These are phyloP conservation scores for Umbelopsis sp. DNA, from an alignment of 192 early-diverging fungal genomes.

Conservation along the genomic window DNA sequence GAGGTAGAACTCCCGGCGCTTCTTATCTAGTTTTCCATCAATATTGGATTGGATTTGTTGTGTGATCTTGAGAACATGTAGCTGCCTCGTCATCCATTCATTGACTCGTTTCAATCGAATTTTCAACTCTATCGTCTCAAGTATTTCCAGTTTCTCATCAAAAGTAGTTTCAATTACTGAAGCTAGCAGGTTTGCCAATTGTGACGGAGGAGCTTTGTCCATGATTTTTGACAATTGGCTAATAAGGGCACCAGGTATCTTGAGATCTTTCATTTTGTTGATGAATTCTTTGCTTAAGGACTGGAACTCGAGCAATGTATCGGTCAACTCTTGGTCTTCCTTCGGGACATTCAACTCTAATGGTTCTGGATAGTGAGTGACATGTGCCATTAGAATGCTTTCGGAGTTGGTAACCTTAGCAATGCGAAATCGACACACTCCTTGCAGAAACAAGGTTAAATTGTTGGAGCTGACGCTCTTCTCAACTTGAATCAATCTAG, in stretches of 20 bases:
- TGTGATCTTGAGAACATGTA: conserved; percentile 77
- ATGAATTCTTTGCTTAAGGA: conserved; percentile 59
- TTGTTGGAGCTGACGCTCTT: conserved; percentile 43
- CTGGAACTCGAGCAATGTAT: conserved; percentile 57
- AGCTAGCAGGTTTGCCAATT: conserved; percentile 71
- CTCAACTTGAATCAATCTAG: conserved; percentile 49
- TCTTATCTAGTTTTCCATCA: conserved; percentile 77
- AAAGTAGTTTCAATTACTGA: conserved; percentile 71
- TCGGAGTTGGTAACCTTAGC: conserved; percentile 43
- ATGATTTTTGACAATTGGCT: conserved; percentile 69
- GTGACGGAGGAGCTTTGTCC: conserved; percentile 55
- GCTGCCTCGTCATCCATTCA: conserved; percentile 72
- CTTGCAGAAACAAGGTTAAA: conserved; percentile 65
- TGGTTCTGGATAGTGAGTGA: conserved; percentile 48
- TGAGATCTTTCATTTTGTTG: conserved; percentile 61
- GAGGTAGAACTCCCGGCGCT: conserved; percentile 79
- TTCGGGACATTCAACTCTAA: conserved; percentile 25
- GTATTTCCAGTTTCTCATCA: conserved; percentile 73
- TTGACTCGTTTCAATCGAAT: conserved; percentile 58
- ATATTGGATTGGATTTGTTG: conserved; percentile 75
- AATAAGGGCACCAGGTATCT: conserved; percentile 64
- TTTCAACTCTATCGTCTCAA: conserved; percentile 59
- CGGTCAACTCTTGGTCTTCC: conserved; percentile 56
- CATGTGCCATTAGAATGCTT: conserved; percentile 51
- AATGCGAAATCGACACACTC: conserved; percentile 58